Percentiles rank a stretch among this genome's conserved stretches.
Conservation (phyloP, 495 filamentous ascomycete genomes). For the Annulohypoxylon stygium region DNA sequence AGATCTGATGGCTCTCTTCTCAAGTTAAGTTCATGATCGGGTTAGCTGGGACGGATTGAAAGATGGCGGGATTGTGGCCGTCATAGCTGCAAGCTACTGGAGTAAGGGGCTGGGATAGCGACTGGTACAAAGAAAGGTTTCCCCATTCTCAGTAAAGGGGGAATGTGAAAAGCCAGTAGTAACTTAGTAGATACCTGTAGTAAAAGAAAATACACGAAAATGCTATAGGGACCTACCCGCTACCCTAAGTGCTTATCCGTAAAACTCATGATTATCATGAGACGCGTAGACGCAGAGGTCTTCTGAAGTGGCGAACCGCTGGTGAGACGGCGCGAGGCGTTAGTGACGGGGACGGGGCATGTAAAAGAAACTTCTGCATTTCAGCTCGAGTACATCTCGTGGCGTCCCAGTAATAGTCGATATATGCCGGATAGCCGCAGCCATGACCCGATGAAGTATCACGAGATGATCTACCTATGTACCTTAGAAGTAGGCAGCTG, state of each 20-base stretch:
- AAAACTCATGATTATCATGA: neutral
- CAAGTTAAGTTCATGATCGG: neutral
- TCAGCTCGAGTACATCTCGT: neutral
- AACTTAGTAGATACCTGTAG: neutral
- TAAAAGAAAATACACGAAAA: neutral
- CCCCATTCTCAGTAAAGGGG: neutral
- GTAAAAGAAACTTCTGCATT: neutral
- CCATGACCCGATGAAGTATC: neutral
- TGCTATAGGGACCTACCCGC: neutral
- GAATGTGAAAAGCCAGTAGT: neutral
- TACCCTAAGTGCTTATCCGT: neutral
- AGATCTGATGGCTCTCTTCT: neutral
- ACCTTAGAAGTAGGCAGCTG: neutral
- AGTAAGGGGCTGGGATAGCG: neutral
- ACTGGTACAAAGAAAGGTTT: neutral
- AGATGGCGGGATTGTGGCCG: neutral
- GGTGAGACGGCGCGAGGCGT: neutral
- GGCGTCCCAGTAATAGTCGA: neutral
- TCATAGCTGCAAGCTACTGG: neutral
- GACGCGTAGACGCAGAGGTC: neutral
- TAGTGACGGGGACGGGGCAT: neutral
- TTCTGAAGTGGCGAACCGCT: neutral
- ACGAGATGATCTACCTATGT: neutral
- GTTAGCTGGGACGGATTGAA: neutral
- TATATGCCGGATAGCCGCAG: slow-evolving; percentile 2